Base-by-base conservation (phyloP, 2,329 filamentous ascomycete species). In the Pyrenochaeta sp. region DNA sequence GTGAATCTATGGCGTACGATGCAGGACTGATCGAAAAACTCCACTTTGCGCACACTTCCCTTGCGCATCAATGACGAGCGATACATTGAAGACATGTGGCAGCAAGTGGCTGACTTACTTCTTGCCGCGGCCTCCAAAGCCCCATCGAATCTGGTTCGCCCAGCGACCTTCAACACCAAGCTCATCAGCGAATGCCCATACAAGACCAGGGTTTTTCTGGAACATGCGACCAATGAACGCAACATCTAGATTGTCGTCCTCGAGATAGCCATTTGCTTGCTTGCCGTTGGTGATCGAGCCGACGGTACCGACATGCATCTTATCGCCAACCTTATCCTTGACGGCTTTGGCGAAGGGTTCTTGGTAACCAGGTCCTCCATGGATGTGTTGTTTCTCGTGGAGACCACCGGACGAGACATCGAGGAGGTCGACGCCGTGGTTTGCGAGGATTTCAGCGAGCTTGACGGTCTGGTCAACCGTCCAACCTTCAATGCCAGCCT, bases 341-440 rank as follows among this genome's bases (percentile, higher is more conserved):
- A 96, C 86, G 32, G 84, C 81, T 46, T 87, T 86, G 0, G 92
- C 90, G 53, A 95, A 86, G 40, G 88, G 86, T 24, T 88, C 84
- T 80, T 96, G 93, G 82, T 91, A 94, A 0, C 83, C 89, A 1
- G 88, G 87, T 44, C 86, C 84, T 12, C 83, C 69, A 22, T 82
- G 79, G 62, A 92, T 86, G 72, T 87, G 81, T 72, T 91, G 88
- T 44, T 78, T 74, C 36, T 81, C 77, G 72, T 88, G 85, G 73
- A 91, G 90, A 39, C 91, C 93, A 34, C 88, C 92, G 0, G 88
- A 89, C 67, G 89, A 92, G 56, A 96, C 87, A 74, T 97, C 93
- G 30, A 97, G 83, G 15, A 96, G 81, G 74, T 97, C 93, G 43
- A 97, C 85, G 30, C 93, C 93, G 12, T 84, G 81, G 0, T 84